These are phyloP conservation scores for Daldinia childiae DNA, from an alignment of 495 filamentous ascomycete species.

Conservation along the genomic window DNA sequence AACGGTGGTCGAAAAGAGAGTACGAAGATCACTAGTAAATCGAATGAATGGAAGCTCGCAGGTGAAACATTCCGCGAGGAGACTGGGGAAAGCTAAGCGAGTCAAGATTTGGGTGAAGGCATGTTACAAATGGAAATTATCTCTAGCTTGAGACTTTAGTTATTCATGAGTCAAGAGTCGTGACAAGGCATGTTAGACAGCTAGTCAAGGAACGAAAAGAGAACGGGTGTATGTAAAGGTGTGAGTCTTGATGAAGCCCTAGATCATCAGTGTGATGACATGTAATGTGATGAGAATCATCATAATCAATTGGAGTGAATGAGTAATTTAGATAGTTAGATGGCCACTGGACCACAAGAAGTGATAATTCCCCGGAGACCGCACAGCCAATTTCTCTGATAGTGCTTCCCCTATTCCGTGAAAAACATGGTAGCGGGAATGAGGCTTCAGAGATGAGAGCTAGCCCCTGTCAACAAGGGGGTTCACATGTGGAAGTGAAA, in stretches of 20 bases:
- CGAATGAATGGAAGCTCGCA: constrained; percentile 35
- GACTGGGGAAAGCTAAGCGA: constrained; percentile 37
- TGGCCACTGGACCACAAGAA: constrained; percentile 24
- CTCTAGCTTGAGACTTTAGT: constrained; percentile 28
- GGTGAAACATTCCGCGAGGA: constrained; percentile 41
- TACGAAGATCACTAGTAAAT: constrained; percentile 33
- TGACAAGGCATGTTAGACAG: constrained; percentile 15
- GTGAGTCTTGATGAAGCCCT: constrained; percentile 3
- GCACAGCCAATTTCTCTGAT: background rate
- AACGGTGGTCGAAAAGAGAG: constrained; percentile 26
- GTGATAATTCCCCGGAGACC: constrained; percentile 11
- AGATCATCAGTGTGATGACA: constrained; percentile 21
- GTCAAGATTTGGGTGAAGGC: constrained; percentile 17
- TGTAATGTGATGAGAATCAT: constrained; percentile 31
- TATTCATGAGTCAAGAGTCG: constrained; percentile 33
- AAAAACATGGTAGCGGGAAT: constrained; percentile 33
- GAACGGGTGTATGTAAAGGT: background rate
- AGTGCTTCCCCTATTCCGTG: constrained; percentile 35
- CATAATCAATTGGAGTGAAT: constrained; percentile 8
- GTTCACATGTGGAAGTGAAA: constrained; percentile 32
- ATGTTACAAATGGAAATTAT: constrained; percentile 28
- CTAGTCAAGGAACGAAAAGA: constrained; percentile 14
- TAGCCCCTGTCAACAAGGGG: constrained; percentile 34
- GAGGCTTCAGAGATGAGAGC: constrained; percentile 28
- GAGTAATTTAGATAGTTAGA: constrained; percentile 4